Evolutionary conservation across 1,284 basidiomycete genomes (phyloP).

Genomic region (Ustilago sp.): DNA sequence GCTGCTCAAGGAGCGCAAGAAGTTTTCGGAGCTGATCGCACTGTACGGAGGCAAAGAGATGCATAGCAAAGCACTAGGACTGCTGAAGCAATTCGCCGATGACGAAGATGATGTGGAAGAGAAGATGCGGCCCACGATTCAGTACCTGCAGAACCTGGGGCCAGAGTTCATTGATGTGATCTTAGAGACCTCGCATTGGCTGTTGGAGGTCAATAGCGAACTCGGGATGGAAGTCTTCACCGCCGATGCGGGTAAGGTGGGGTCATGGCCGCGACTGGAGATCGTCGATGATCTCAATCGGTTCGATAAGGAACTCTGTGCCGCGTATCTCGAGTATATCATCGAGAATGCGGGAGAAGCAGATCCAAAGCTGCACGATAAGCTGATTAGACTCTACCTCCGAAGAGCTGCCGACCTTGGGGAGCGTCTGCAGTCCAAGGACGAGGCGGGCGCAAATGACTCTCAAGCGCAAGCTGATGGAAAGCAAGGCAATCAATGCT

Average conservation of each 20-base stretch:
- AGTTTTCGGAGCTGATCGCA: conserved; percentile 89
- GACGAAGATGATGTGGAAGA: conserved; percentile 84
- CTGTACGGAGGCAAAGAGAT: conserved; percentile 94
- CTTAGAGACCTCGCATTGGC: conserved; percentile 78
- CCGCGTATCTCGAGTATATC: conserved; percentile 87
- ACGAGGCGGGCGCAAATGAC: neutral
- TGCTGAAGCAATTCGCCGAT: conserved; percentile 77
- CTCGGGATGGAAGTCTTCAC: conserved; percentile 92
- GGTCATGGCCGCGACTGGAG: conserved; percentile 72
- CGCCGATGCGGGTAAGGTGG: conserved; percentile 81
- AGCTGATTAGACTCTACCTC: conserved; percentile 86
- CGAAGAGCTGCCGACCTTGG: conserved; percentile 72
- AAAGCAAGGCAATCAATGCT: neutral
- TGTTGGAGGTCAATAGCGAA: conserved; percentile 79
- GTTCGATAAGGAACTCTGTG: conserved; percentile 75
- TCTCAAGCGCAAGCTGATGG: neutral
- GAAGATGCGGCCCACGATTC: conserved; percentile 84
- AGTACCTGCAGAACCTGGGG: conserved; percentile 88
- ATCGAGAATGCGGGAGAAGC: conserved; percentile 81
- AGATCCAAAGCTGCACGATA: conserved; percentile 81
- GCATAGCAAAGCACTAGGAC: conserved; percentile 86
- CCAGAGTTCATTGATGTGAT: conserved; percentile 61
- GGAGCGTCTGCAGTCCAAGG: conserved; percentile 6
- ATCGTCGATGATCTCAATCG: conserved; percentile 75
- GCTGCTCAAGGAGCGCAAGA: conserved; percentile 83